Conservation (phyloP, 345 rosid species). For the Syzygium jambos region DNA sequence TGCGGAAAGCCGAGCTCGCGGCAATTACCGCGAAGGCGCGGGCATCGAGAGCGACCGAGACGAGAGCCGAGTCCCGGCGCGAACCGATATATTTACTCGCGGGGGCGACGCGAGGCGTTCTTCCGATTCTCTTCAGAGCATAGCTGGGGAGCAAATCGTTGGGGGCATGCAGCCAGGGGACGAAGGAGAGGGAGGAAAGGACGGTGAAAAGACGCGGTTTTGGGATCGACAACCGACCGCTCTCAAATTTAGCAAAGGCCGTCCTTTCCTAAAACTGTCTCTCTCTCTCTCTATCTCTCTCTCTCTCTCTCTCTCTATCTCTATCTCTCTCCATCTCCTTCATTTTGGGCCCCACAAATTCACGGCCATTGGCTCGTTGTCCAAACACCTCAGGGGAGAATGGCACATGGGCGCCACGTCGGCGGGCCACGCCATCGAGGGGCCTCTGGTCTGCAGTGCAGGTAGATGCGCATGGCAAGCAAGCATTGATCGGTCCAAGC, state of each 20-base stretch:
- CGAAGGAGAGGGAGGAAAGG: neutral
- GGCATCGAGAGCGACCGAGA: neutral
- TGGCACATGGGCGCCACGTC: neutral
- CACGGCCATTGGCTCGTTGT: neutral
- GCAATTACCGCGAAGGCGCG: neutral
- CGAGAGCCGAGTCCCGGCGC: neutral
- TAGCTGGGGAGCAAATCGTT: neutral
- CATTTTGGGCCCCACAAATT: neutral
- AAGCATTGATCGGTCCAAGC: neutral
- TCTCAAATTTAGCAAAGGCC: neutral
- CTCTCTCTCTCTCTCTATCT: neutral
- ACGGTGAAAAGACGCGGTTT: neutral
- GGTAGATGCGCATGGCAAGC: neutral
- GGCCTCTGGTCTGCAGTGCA: neutral
- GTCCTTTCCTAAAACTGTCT: too few species aligned
- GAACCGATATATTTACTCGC: neutral
- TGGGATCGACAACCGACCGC: neutral
- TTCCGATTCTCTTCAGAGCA: neutral
- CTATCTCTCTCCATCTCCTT: neutral
- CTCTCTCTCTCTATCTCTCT: neutral
- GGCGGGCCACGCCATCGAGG: neutral
- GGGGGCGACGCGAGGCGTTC: neutral
- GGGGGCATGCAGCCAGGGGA: neutral
- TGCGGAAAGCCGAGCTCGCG: neutral
- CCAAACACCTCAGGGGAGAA: neutral